Base-by-base conservation (phyloP, 768 basidiomycete genomes). In the Boletus insuetus region DNA sequence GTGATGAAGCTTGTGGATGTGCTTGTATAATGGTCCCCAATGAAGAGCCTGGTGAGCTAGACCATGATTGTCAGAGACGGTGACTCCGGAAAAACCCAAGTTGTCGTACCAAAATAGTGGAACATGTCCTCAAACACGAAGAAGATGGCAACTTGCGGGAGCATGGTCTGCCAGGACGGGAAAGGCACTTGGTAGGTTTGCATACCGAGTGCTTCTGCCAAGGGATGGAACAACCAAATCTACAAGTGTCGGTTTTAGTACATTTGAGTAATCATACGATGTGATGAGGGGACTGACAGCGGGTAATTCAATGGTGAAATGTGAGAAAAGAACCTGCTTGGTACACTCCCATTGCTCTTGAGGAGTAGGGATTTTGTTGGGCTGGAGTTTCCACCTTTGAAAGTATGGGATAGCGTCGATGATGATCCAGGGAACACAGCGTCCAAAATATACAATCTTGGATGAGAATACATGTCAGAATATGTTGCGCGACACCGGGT, bases 1-100 rank as follows among this genome's bases (percentile, higher is more conserved):
- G 83, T 98, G 97, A 72, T 99, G 97, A 35, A 98, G 79, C 74
- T 97, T 96, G 82, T 97, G 94, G 60, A 97, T 92, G 71, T 94
- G 79, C 72, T 88, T 92, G 80, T 96, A 95, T 49, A 96, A 78
- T 1, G 80, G 69, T 49, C 90, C 87, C 59, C 82, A 88, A 74
- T 98, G 95, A 17, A 98, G 82, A 4, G 87, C 86, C 64, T 92
- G 87, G 74, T 98, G 94, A 24, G 93, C 94, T 89, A 64, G 50
- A 55, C 49, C 12, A 26, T 19, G 7, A 2, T n/a, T 1, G 59
- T 64, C 47, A 56, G 34, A 3, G 26, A 54, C 8, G 24, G 12
- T 8, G 26, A 22, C 44, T 24, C 46, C 5, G 5, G 4, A 20
- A 26, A 35, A 32, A 11, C 32, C 10, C n/a, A 31, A 0, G 35